phyloP scores from a whole-genome alignment of 164 flowering plant species.

The Berberis thunbergii region DNA sequence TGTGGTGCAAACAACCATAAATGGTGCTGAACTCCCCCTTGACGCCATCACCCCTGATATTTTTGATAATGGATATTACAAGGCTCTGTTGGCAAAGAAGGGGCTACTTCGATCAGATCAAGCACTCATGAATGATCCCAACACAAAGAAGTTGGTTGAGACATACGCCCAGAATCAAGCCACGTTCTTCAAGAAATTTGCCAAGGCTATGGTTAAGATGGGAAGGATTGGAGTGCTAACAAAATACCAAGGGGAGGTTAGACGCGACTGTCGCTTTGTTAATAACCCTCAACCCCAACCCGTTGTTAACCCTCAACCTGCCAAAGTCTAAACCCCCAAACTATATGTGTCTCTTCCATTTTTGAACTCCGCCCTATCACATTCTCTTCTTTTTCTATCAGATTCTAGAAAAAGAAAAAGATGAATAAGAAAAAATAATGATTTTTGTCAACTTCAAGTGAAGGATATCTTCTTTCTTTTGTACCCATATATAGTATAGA shows the following conservation, averaged over 20 bases:
- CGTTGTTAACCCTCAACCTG: too few relatives aligned
- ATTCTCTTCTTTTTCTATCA: too few relatives aligned
- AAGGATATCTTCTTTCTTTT: too few relatives aligned
- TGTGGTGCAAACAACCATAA: background rate
- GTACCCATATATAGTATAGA: too few relatives aligned
- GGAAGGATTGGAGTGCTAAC: conserved; percentile 18
- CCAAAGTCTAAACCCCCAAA: too few relatives aligned
- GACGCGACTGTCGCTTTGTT: background rate
- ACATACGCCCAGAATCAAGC: background rate
- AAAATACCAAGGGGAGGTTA: conserved; percentile 17
- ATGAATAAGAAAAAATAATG: too few relatives aligned
- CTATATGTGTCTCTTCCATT: too few relatives aligned
- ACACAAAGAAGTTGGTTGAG: conserved; percentile 7
- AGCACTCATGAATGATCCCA: conserved; percentile 5
- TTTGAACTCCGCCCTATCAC: too few relatives aligned
- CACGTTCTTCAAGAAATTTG: conserved; percentile 6
- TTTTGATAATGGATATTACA: conserved; percentile 15
- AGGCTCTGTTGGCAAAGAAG: conserved; percentile 4
- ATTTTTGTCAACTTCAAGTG: too few relatives aligned
- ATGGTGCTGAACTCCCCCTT: background rate
- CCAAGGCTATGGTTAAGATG: conserved; percentile 16
- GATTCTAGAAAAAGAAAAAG: too few relatives aligned
- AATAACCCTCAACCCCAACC: too few relatives aligned
- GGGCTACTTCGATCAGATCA: conserved; percentile 19
- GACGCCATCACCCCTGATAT: conserved; percentile 5